These are phyloP conservation scores for Graphilbum fragrans DNA, from an alignment of 2,329 filamentous ascomycete species.

Conservation along the genomic window DNA sequence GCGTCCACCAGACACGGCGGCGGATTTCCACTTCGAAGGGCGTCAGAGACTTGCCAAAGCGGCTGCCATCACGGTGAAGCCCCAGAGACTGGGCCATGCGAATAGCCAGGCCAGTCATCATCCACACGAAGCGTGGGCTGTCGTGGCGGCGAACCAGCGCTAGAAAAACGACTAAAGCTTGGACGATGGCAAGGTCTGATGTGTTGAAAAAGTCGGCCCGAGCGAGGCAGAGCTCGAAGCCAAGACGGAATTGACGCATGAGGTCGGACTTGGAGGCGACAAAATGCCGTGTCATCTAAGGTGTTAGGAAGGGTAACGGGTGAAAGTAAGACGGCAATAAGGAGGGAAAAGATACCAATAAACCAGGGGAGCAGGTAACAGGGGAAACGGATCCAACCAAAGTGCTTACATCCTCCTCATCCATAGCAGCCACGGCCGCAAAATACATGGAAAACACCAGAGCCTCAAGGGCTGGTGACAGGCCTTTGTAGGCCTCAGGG, in stretches of 20 bases:
- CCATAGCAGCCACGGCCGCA: constrained; percentile 41
- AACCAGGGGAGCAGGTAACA: neutral
- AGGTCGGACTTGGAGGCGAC: constrained; percentile 30
- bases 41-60: constrained; percentile 30
- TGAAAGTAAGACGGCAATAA: neutral
- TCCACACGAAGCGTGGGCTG: constrained; percentile 45
- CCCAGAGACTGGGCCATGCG: constrained; percentile 49
- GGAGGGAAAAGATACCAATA: neutral
- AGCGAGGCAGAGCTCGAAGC: constrained; percentile 43
- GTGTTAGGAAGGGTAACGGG: neutral
- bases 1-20: constrained; percentile 48
- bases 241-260: constrained; percentile 35
- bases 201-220: constrained; percentile 46
- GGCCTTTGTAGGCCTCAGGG: constrained; percentile 4
- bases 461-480: constrained; percentile 34
- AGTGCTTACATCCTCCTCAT: constrained; percentile 38
- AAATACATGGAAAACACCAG: constrained; percentile 47
- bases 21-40: constrained; percentile 50
- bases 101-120: constrained; percentile 43
- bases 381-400: neutral
- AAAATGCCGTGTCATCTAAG: constrained; percentile 22
- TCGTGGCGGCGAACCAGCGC: constrained; percentile 32
- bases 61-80: constrained; percentile 42
- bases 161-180: constrained; percentile 46
- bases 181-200: constrained; percentile 42